Evolutionary conservation across 1,284 basidiomycete genomes (phyloP).

Genomic region (Polyporus tsugae): DNA sequence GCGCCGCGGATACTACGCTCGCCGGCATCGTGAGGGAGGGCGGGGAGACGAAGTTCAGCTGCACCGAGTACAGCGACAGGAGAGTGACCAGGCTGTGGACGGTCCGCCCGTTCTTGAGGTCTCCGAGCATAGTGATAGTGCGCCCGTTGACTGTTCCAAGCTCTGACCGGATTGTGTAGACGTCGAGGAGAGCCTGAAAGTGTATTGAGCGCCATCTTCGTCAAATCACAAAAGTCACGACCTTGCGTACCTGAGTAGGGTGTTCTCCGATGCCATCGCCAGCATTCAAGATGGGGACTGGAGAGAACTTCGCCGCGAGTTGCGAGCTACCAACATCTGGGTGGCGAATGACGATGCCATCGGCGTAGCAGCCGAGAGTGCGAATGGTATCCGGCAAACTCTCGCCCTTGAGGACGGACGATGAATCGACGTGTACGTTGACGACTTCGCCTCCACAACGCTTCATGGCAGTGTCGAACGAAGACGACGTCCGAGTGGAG

Average conservation of each 20-base stretch:
- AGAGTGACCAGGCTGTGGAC: slow-evolving; percentile 96
- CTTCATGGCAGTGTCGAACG: slow-evolving; percentile 99
- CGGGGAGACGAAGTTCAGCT: slow-evolving; percentile 96
- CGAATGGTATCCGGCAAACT: slow-evolving; percentile 93
- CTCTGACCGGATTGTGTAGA: slow-evolving; percentile 98
- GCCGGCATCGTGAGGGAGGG: slow-evolving; percentile 92
- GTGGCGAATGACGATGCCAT: slow-evolving; percentile 95
- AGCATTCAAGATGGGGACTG: slow-evolving; percentile 96
- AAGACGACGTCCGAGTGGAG: slow-evolving; percentile 93
- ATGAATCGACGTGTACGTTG: slow-evolving; percentile 81
- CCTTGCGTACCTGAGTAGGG: slow-evolving; percentile 82
- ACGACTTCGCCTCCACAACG: slow-evolving; percentile 97
- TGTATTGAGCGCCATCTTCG: slow-evolving; percentile 5
- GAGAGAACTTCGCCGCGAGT: slow-evolving; percentile 92
- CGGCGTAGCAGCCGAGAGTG: slow-evolving; percentile 95
- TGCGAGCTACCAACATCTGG: slow-evolving; percentile 94
- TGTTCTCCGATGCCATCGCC: slow-evolving; percentile 99
- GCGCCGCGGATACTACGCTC: slow-evolving; percentile 83
- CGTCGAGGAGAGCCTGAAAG: slow-evolving; percentile 85
- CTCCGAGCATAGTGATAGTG: slow-evolving; percentile 94
- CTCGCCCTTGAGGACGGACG: slow-evolving; percentile 96
- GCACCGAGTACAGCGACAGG: slow-evolving; percentile 92
- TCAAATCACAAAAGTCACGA: not conserved
- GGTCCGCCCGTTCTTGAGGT: slow-evolving; percentile 98
- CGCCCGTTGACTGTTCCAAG: slow-evolving; percentile 97